Evolutionary conservation across 2,329 filamentous ascomycete genomes (phyloP), one percentile per base, ranked within the genome.

Genomic region (Domatiomyces globalis): DNA sequence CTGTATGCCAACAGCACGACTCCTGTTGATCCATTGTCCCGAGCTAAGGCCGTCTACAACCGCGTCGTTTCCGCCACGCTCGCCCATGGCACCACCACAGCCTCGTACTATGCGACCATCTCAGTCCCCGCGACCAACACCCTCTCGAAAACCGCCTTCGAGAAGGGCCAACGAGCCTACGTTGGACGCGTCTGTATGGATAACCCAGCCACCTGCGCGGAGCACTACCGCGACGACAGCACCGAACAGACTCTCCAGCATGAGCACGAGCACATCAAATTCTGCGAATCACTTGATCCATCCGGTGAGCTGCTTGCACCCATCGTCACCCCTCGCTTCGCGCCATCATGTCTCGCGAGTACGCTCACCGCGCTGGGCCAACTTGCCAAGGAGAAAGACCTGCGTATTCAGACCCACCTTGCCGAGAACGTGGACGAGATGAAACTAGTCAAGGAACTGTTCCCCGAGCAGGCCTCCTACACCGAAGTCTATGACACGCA

Each of bases 171-270:
- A 69, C 77, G 92, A 49, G 92, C 92, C 5, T 85, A 96, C 58
- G 79, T 98, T 43, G 92, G 92, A 29, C 77, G 92, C 43, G 86
- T 94, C n/a, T 95, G 89, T 72, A 96, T 98, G 92, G 87, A 96
- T 66, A 76, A 77, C 27, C 66, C 67, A 0, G 65, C 69, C 0
- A 68, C 84, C 4, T 83, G 80, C 39, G 89, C 89, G 0, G 75
- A 77, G 1, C 85, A 83, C 70, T 96, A 96, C 70, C 76, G 81
- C 19, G 92, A 98, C 65, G 77, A 77, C 52, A 80, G 77, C 15
- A 68, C 80, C 0, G 76, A 77, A 1, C 70, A 74, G 20, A 75
- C 80, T 0, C 51, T 87, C 0, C 59, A 65, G 1, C 74, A 75
- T 39, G 84, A 84, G 0, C 66, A 69, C 25, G 72, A 72, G 9